Percentiles rank a stretch among this genome's conserved stretches.
These are phyloP conservation scores for Leishmania major DNA, from an alignment of 208 protist species.

Conservation along the genomic window DNA sequence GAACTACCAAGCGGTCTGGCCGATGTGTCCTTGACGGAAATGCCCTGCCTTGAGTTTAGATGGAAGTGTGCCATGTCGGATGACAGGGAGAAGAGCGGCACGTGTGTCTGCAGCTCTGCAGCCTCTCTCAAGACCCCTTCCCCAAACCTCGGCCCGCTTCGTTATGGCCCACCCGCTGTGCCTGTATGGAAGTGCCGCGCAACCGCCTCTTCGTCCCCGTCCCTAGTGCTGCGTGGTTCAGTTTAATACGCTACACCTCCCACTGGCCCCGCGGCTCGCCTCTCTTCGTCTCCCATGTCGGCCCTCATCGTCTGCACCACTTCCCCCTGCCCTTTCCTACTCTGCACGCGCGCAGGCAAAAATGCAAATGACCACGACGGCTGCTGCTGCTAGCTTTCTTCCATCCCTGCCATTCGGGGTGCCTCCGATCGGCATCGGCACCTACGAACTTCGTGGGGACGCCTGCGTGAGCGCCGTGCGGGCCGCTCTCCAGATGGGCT, in stretches of 20 bases:
- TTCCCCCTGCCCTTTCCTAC: not conserved
- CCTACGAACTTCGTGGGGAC: conserved; percentile 77
- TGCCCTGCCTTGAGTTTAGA: not conserved
- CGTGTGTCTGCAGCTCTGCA: not conserved
- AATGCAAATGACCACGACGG: not conserved
- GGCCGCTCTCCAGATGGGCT: conserved; percentile 61
- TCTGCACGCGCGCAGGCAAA: not conserved
- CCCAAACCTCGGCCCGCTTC: no score
- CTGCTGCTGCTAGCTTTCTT: no score
- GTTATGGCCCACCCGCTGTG: no score
- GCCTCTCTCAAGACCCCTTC: not conserved
- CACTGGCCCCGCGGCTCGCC: not conserved
- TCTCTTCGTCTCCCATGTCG: not conserved
- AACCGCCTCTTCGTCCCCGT: no score
- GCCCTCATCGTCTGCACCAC: not conserved
- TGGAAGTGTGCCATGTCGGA: not conserved
- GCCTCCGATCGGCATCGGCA: conserved; percentile 78
- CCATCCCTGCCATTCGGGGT: conserved; percentile 23
- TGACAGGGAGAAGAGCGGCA: not conserved
- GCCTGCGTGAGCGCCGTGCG: conserved; percentile 54
- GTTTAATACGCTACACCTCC: no score
- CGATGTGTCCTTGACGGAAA: not conserved
- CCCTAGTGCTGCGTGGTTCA: no score
- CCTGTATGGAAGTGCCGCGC: no score
- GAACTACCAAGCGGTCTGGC: not conserved